A percentile compares a stretch with the other conserved stretches of the same genome.
These are phyloP conservation scores for Beauveria sp. DNA, from an alignment of 2,329 filamentous ascomycete genomes.

Conservation along the genomic window DNA sequence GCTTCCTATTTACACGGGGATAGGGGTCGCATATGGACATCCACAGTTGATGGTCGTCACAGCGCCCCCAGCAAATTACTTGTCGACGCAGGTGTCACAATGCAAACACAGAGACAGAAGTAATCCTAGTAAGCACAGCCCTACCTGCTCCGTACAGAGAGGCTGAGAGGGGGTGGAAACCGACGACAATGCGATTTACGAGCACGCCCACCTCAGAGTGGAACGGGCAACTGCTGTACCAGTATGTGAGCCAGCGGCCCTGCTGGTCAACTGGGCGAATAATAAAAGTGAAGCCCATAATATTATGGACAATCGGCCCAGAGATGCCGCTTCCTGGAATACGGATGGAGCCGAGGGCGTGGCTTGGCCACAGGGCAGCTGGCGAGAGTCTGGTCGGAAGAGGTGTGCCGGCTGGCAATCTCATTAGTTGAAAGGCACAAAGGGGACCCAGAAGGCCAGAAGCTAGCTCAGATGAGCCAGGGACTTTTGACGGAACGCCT, in stretches of 20 bases:
- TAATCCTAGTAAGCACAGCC: conserved; percentile 9
- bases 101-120: background rate
- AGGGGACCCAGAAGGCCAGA: background rate
- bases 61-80: conserved; percentile 6
- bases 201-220: background rate
- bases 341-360: conserved; percentile 9
- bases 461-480: background rate
- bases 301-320: conserved; percentile 3
- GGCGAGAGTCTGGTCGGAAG: background rate
- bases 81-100: background rate
- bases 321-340: conserved; percentile 1
- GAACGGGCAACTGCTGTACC: background rate
- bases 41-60: background rate
- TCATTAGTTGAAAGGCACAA: background rate
- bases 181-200: background rate
- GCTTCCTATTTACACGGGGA: conserved; percentile 4
- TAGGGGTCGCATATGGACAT: conserved; percentile 3
- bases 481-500: conserved; percentile 5
- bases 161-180: conserved; percentile 2
- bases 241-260: no score
- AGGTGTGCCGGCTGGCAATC: conserved; percentile 1
- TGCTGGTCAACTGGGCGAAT: no score
- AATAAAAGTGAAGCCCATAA: background rate
- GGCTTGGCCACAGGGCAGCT: conserved; percentile 8
- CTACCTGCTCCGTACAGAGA: background rate